Base-by-base conservation (phyloP, 306 rosid genomes). In the Gynostemma pentaphyllum region DNA sequence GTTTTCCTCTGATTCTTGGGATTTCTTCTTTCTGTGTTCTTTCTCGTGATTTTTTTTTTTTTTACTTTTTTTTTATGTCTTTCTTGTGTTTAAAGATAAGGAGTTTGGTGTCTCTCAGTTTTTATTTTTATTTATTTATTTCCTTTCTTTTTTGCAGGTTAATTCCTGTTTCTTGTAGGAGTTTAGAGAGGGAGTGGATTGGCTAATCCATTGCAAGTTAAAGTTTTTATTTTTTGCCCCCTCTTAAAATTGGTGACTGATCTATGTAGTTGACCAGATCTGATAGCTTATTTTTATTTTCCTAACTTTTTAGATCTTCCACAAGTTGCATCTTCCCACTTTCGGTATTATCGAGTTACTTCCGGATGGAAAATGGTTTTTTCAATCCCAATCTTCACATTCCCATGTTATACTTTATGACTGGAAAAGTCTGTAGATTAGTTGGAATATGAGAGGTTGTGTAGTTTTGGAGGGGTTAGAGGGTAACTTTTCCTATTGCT, bases 231-330 rank as follows among this genome's bases (percentile, higher is more conserved):
- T n/a, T n/a, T n/a, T n/a, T n/a, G n/a, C n/a, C n/a, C n/a, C n/a
- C n/a, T 26, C 45, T 28, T 48, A 51, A 40, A 51, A 45, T 79
- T 79, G 83, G 81, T 76, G 84, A 64, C 45, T 76, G 85, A 76
- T 83, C 74, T 82, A 13, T 76, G 71, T 74, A 87, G 87, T 78
- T 85, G 91, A 85, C 89, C 83, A 80, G 97, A 90, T 90, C 97
- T 90, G 91, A 75, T 63, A 75, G 67, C 70, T 57, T 75, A 57
- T 72, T 79, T 82, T 77, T 44, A 65, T 77, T 74, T 74, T 9
- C 83, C 64, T 63, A 62, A 49, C 76, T 73, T 81, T 84, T 79
- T 70, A 65, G 82, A 82, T 73, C 71, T 64, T 64, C 53, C 66
- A 69, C 74, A 68, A 72, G 47, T 56, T 80, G 75, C 61, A 60